These are phyloP conservation scores for Penicillium longicatenatum DNA, from an alignment of 495 filamentous ascomycete genomes.

Conservation along the genomic window DNA sequence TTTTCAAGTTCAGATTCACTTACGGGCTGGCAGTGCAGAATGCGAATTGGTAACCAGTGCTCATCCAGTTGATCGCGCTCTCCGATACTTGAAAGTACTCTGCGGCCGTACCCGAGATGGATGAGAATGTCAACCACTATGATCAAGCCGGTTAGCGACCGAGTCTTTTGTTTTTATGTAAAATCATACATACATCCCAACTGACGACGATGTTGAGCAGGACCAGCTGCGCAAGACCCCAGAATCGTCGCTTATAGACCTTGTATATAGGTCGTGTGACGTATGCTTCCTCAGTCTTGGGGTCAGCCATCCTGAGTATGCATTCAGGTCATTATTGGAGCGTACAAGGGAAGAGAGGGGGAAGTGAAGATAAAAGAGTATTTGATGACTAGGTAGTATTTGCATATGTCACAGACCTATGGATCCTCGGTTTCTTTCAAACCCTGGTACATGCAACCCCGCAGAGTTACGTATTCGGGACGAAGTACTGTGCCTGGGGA, in stretches of 20 bases:
- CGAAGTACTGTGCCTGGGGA: slow-evolving; percentile 2
- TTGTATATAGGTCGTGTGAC: slow-evolving; percentile 53
- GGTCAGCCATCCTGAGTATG: neutral
- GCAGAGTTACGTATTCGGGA: slow-evolving; percentile 3
- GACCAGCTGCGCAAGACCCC: slow-evolving; percentile 80
- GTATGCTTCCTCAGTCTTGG: slow-evolving; percentile 3
- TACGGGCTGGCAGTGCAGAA: slow-evolving; percentile 74
- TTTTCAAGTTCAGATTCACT: slow-evolving; percentile 27
- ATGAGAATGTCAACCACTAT: slow-evolving; percentile 91
- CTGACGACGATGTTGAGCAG: slow-evolving; percentile 90
- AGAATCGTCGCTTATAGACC: slow-evolving; percentile 89
- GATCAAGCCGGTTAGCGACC: slow-evolving; percentile 5
- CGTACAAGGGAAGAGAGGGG: neutral
- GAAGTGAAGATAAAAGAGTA: neutral
- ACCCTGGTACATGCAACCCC: slow-evolving; percentile 11
- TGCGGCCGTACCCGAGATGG: slow-evolving; percentile 76
- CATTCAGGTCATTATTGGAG: neutral
- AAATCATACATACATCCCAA: slow-evolving; percentile 76
- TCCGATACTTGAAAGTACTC: slow-evolving; percentile 74
- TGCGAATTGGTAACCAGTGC: slow-evolving; percentile 81
- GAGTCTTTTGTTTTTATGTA: neutral
- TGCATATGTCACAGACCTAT: neutral
- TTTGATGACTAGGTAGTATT: neutral
- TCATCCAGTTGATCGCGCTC: slow-evolving; percentile 88
- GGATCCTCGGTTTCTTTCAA: neutral